Evolutionary conservation across 2,329 filamentous ascomycete species (phyloP).

Genomic region (Truncatella angustata): DNA sequence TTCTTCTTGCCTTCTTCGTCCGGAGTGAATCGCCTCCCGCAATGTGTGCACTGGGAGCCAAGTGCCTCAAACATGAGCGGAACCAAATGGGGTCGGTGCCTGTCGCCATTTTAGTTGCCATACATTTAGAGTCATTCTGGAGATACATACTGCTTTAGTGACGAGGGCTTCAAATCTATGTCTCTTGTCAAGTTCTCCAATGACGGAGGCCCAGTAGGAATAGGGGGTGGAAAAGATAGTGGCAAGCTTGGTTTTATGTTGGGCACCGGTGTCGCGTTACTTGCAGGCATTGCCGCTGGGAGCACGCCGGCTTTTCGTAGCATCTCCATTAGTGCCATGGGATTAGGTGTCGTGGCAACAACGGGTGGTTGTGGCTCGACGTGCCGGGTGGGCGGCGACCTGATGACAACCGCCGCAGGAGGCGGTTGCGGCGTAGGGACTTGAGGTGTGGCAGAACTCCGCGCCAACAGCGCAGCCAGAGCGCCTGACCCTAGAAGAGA

Average conservation of each 20-base stretch:
- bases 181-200: slow-evolving; percentile 39
- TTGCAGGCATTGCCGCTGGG: slow-evolving; percentile 33
- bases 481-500: slow-evolving; percentile 59
- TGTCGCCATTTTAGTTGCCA: too few relatives aligned
- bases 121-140: too few relatives aligned
- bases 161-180: slow-evolving; percentile 62
- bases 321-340: slow-evolving; percentile 63
- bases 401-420: slow-evolving; percentile 39
- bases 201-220: slow-evolving; percentile 29
- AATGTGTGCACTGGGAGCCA: slow-evolving; percentile 86
- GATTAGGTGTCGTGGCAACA: slow-evolving; percentile 38
- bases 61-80: slow-evolving; percentile 74
- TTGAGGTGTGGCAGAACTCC: slow-evolving; percentile 50
- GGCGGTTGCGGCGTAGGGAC: slow-evolving; percentile 43
- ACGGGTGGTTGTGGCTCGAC: slow-evolving; percentile 37
- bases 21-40: slow-evolving; percentile 79
- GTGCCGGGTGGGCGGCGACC: slow-evolving; percentile 47
- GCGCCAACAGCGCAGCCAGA: slow-evolving; percentile 57
- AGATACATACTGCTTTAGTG: slow-evolving; percentile 69
- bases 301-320: slow-evolving; percentile 69
- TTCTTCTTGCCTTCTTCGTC: slow-evolving; percentile 77
- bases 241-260: slow-evolving; percentile 32
- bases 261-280: slow-evolving; percentile 32
- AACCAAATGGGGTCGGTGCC: slow-evolving; percentile 72
- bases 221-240: slow-evolving; percentile 34